These are phyloP conservation scores for Alternaria triticina DNA, from an alignment of 2,329 filamentous ascomycete genomes.

Conservation along the genomic window DNA sequence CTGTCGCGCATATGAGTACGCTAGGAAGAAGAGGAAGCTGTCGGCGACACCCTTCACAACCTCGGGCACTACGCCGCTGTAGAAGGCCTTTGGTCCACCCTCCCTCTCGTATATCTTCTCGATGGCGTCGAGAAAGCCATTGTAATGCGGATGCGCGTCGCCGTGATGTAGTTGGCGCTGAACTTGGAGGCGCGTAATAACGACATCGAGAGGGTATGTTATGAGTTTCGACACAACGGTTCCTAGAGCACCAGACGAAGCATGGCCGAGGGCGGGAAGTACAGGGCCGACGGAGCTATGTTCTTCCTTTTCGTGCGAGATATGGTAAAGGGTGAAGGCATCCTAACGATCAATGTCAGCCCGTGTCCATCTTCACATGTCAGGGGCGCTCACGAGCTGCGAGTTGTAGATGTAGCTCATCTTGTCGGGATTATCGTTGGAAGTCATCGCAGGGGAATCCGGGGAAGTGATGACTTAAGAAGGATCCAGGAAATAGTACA, in stretches of 20 bases:
- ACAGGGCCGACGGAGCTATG: conserved; percentile 51
- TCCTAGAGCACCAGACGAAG: conserved; percentile 77
- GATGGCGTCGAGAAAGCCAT: conserved; percentile 71
- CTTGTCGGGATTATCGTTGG: conserved; percentile 16
- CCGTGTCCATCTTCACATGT: neutral
- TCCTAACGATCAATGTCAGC: conserved; percentile 34
- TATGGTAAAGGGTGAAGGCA: conserved; percentile 52
- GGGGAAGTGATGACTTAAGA: neutral
- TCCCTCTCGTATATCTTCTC: conserved; percentile 73
- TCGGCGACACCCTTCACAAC: conserved; percentile 63
- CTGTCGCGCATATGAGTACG: conserved; percentile 69
- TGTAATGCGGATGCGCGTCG: conserved; percentile 61
- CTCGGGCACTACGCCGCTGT: conserved; percentile 54
- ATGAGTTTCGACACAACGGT: conserved; percentile 79
- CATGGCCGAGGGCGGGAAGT: conserved; percentile 80
- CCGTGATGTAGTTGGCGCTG: conserved; percentile 65
- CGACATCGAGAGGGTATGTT: conserved; percentile 81
- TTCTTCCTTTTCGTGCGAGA: conserved; percentile 46
- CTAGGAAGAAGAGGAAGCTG: conserved; percentile 85
- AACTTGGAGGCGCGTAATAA: conserved; percentile 82
- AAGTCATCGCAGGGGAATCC: conserved; percentile 5
- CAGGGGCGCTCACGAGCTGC: conserved; percentile 47
- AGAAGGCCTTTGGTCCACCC: conserved; percentile 74
- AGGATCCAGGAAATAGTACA: neutral
- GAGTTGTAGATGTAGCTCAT: conserved; percentile 52